Conservation (phyloP, 208 protist species). For the Leishmania martiniquensis region DNA sequence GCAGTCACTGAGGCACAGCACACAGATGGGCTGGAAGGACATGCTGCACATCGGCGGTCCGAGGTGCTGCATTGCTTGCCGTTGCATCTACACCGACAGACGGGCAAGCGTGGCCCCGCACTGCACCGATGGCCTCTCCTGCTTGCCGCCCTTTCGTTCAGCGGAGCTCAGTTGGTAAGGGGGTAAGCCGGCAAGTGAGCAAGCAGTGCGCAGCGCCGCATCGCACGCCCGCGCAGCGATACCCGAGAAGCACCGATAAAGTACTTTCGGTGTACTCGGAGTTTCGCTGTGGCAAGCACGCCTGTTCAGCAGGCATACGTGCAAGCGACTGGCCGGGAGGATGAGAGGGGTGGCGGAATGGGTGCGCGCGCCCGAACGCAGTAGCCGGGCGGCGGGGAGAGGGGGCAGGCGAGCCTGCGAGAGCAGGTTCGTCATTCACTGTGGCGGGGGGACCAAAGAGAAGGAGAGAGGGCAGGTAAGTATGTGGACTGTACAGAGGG, state of each 20-base stretch:
- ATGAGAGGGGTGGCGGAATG: not conserved
- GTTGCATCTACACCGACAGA: not conserved
- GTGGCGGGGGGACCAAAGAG: not conserved
- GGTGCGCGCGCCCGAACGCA: not conserved
- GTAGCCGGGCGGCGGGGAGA: not conserved
- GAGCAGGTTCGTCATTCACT: not conserved
- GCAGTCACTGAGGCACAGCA: constrained; percentile 80
- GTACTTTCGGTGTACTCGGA: not conserved
- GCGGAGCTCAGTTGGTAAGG: not conserved
- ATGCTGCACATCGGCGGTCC: constrained; percentile 27
- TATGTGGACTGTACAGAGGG: not conserved
- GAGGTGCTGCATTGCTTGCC: not conserved
- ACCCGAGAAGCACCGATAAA: not conserved
- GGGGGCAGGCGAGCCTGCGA: not conserved
- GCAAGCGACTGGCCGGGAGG: not conserved
- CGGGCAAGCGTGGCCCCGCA: not conserved
- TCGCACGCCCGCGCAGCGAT: not conserved
- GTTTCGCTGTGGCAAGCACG: not conserved
- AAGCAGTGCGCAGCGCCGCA: not conserved
- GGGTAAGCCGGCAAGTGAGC: not conserved
- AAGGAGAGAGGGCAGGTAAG: not conserved
- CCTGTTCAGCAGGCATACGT: not conserved
- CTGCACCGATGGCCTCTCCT: not conserved
- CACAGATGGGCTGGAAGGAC: constrained; percentile 80
- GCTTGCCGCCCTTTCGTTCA: not conserved